Evolutionary conservation across 1,139 yeast genomes (phyloP).

Genomic region (Saccharomyces hybrid): DNA sequence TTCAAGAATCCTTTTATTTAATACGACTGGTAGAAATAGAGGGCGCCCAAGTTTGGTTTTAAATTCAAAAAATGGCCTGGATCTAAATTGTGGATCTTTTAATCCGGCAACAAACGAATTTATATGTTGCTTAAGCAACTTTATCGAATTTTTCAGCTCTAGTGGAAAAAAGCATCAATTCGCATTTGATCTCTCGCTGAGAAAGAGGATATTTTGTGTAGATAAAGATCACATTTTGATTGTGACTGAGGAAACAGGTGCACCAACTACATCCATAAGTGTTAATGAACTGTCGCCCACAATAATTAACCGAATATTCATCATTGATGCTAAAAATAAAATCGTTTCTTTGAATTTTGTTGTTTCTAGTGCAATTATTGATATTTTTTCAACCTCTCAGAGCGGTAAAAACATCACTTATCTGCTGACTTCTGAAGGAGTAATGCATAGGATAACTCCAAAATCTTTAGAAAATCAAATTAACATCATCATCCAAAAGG

Average conservation of each 20-base stretch:
- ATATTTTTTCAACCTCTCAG: conserved; percentile 39
- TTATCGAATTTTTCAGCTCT: conserved; percentile 33
- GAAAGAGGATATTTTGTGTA: conserved; percentile 41
- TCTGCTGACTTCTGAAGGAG: conserved; percentile 67
- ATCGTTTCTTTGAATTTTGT: conserved; percentile 64
- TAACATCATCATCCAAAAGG: conserved; percentile 61
- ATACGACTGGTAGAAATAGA: conserved; percentile 70
- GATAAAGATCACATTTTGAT: conserved; percentile 39
- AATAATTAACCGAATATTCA: conserved; percentile 38
- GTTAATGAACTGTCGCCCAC: background rate
- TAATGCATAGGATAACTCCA: conserved; percentile 60
- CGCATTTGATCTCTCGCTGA: conserved; percentile 47
- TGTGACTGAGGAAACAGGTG: conserved; percentile 24
- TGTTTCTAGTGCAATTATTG: conserved; percentile 54
- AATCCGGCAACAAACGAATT: conserved; percentile 22
- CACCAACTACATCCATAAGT: background rate
- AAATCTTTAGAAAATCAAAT: conserved; percentile 59
- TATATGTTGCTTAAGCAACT: conserved; percentile 29
- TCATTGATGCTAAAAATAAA: conserved; percentile 62
- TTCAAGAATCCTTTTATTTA: conserved; percentile 59
- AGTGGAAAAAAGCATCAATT: conserved; percentile 51
- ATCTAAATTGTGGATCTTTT: conserved; percentile 55
- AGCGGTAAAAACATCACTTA: conserved; percentile 44
- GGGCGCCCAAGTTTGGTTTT: conserved; percentile 58
- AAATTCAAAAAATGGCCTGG: conserved; percentile 60